Evolutionary conservation across 805 yeast species (phyloP).

Genomic region (Tetrapisispora namnaoensis): DNA sequence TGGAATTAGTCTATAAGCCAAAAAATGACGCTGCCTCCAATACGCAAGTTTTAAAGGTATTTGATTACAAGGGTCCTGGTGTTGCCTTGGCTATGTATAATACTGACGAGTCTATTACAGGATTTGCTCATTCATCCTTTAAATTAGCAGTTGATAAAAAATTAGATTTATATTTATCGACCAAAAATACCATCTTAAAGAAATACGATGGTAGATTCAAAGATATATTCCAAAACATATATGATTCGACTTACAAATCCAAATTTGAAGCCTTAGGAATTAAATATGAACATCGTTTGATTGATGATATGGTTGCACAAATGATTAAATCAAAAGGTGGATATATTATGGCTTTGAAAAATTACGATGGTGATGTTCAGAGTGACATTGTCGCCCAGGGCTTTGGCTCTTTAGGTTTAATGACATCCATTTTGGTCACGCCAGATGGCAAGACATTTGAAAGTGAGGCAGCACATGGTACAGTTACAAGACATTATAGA

Average conservation of each 20-base stretch:
- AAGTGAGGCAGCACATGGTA: slow-evolving; percentile 82
- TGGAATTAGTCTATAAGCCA: slow-evolving; percentile 60
- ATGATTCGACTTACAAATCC: slow-evolving; percentile 45
- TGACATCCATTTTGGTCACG: slow-evolving; percentile 75
- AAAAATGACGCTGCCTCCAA: slow-evolving; percentile 39
- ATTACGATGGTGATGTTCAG: slow-evolving; percentile 82
- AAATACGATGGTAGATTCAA: slow-evolving; percentile 76
- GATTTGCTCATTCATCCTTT: slow-evolving; percentile 74
- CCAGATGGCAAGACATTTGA: slow-evolving; percentile 84
- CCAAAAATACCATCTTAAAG: slow-evolving; percentile 75
- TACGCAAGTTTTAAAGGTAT: slow-evolving; percentile 34
- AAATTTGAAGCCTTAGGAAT: slow-evolving; percentile 52
- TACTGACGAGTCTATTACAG: slow-evolving; percentile 66
- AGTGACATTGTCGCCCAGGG: slow-evolving; percentile 84
- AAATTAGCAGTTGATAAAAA: slow-evolving; percentile 57
- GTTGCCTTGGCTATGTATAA: slow-evolving; percentile 79
- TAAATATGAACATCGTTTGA: slow-evolving; percentile 71
- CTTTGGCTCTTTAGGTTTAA: slow-evolving; percentile 72
- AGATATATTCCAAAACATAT: slow-evolving; percentile 64
- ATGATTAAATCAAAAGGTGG: slow-evolving; percentile 83
- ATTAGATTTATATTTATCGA: slow-evolving; percentile 57
- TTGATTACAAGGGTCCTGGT: slow-evolving; percentile 49
- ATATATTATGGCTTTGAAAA: slow-evolving; percentile 68
- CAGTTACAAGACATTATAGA: slow-evolving; percentile 80
- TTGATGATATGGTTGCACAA: slow-evolving; percentile 85